Conservation (phyloP, 179 eudicot genomes). For the Heliamphora pulchella region DNA sequence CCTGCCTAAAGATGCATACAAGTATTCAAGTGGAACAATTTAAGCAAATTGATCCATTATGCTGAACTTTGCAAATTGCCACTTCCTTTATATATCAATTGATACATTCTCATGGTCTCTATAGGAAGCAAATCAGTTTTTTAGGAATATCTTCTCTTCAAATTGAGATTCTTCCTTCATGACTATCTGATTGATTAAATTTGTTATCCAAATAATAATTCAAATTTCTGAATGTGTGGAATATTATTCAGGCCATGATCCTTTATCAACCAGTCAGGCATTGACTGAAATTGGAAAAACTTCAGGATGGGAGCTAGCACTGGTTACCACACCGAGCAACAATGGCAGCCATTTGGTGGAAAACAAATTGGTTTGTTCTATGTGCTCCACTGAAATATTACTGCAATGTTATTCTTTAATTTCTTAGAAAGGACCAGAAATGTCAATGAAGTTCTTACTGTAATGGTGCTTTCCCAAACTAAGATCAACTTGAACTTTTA, state of each 20-base stretch:
- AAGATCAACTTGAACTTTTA: background rate
- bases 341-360: constrained; percentile 30
- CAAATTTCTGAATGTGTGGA: background rate
- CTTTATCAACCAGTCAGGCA: constrained; percentile 32
- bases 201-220: background rate
- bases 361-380: constrained; percentile 53
- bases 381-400: background rate
- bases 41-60: background rate
- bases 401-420: background rate
- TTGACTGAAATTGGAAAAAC: constrained; percentile 51
- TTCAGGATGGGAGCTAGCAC: constrained; percentile 93
- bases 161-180: background rate
- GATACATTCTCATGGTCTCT: background rate
- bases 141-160: background rate
- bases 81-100: background rate
- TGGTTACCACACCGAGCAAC: constrained; percentile 82
- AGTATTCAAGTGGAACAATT: background rate
- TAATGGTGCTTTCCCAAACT: background rate
- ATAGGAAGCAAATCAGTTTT: background rate
- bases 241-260: constrained; percentile 38
- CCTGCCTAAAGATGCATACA: too few species aligned
- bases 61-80: background rate
- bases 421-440: background rate
- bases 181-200: background rate
- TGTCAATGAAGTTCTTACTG: background rate